Base-by-base conservation (phyloP, 139 green algal genomes). In the Chlorella sp. region DNA sequence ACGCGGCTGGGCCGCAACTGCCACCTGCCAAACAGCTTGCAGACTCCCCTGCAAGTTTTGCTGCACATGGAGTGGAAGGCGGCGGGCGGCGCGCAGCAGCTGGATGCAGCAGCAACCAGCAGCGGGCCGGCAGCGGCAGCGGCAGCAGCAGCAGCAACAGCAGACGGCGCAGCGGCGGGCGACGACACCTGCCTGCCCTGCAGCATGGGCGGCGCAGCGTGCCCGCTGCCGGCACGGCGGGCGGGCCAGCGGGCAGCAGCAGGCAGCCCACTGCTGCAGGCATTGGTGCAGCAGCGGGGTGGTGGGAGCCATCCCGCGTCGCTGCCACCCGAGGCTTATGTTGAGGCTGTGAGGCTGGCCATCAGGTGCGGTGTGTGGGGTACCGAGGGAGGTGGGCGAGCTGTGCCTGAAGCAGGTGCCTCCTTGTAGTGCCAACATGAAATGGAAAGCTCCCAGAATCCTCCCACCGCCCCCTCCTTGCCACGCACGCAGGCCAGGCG, bases 1-100 rank as follows among this genome's bases (percentile, higher is more conserved):
- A 55, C 79, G 1, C 38, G 63, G 30, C 79, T 94, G 25, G 91
- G 91, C 20, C 78, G 91, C 63, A 94, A 94, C 87, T 94, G 91
- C 87, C 91, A 94, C 86, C 90, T 94, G 90, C 91, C 91, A 28
- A 94, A 93, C 71, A 86, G 88, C 13, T 64, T 91, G 39, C 80
- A 85, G 44, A 94, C 90, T 23, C 91, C 91, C 11, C 69, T 94
- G n/a, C 91, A 60, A 23, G 51, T 60, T 2, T 15, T 60, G 51
- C 65, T 93, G 80, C 78, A 91, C 62, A 30, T 86, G 12, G 91
- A 94, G 75, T 36, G 36, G 51, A 60, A 21, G 51, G 12, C 18
- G 15, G 51, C 13, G 51, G 51, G 51, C 51, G 15, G 51, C 2
- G 51, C 51, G 51, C 51, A 23, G 51, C 44, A 51, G 44, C 44